Evolutionary conservation across 352 stramenopile species (phyloP), one percentile per base, ranked within the genome.

Genomic region (Saprolegnia diclina): DNA sequence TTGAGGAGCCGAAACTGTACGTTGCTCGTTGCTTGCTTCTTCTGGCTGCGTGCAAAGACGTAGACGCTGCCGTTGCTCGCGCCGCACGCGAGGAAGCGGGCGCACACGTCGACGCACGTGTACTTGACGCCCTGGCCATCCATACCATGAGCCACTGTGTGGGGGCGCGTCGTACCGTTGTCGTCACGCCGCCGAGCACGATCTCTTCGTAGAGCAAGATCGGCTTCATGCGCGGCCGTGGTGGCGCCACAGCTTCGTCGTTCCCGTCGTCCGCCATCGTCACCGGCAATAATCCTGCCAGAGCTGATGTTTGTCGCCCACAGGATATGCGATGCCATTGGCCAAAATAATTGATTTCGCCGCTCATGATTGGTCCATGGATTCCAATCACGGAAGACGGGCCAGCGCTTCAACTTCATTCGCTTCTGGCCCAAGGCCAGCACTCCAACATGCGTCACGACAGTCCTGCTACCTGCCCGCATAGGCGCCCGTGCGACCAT

Each of bases 81-180:
- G n/a, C 87, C 87, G 61, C 85, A 95, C 0, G 80, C 87, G 19
- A 95, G 69, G 69, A 95, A 95, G 75, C 92, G 92, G 37, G 91
- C 83, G 46, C 85, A 93, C 46, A 84, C 85, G 45, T 92, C 76
- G n/a, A 95, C 82, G 44, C 87, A 90, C 0, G 87, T 92, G 65
- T 91, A 92, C 44, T 74, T 78, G 35, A 83, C 72, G 35, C 52
- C 52, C 52, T 59, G n/a, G 13, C 24, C 11, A 26, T n/a, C 52
- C 29, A 5, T 35, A 9, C 35, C 35, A 14, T 59, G 11, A 59
- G 52, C 24, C 3, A 29, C 2, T 6, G n/a, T 26, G 24, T 57
- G 21, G 38, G 24, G 22, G 48, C 38, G 26, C 45, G 9, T 22
- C 24, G 26, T 22, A 44, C 59, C 19, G 59, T 53, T 18, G 56